Evolutionary conservation across 495 filamentous ascomycete species (phyloP).

Genomic region (Penicillium canariense): DNA sequence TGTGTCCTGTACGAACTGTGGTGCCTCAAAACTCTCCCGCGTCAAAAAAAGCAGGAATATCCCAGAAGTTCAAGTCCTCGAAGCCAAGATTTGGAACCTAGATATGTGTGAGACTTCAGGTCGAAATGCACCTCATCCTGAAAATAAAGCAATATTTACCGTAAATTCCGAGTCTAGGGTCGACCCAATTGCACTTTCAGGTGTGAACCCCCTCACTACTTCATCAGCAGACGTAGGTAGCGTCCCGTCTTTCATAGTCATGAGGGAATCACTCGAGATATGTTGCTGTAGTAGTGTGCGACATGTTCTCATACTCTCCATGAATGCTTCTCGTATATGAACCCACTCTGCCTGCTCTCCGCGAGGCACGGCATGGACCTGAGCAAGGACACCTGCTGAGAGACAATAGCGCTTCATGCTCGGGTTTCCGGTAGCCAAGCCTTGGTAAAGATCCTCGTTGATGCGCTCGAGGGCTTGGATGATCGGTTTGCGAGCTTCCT

Average conservation of each 20-base stretch:
- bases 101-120: not conserved
- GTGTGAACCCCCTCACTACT: constrained; percentile 11
- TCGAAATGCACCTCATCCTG: not conserved
- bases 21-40: not conserved
- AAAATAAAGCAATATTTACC: not conserved
- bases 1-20: not conserved
- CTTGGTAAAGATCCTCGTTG: constrained; percentile 12
- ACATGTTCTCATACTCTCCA: constrained; percentile 13
- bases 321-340: constrained; percentile 11
- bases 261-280: not conserved
- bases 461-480: constrained; percentile 19
- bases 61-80: constrained; percentile 19
- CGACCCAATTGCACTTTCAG: constrained; percentile 17
- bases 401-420: constrained; percentile 27
- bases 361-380: constrained; percentile 6
- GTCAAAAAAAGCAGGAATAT: constrained; percentile 9
- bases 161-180: constrained; percentile 15
- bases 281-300: constrained; percentile 11
- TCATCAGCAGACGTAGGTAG: not conserved
- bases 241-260: not conserved
- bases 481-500: constrained; percentile 11
- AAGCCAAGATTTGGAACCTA: constrained; percentile 14
- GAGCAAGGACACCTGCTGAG: constrained; percentile 15
- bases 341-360: constrained; percentile 6
- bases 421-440: constrained; percentile 21